phyloP scores from a whole-genome alignment of 768 basidiomycete genomes.

The Podaxis sp. region DNA sequence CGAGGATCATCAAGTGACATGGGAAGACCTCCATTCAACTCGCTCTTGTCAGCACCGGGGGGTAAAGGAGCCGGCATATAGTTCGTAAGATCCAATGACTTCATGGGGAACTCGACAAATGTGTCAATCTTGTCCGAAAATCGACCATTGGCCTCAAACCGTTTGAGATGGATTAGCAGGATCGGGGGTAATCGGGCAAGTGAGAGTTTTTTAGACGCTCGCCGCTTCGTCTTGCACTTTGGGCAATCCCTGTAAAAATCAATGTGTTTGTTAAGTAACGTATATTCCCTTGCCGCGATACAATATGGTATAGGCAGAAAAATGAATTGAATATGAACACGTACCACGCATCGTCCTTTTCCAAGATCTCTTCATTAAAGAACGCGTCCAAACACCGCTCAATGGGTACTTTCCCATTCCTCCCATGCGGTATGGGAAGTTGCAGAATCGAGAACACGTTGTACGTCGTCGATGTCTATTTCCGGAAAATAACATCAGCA shows the following conservation, averaged over 20 bases:
- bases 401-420: constrained; percentile 63
- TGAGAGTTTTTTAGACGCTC: constrained; percentile 83
- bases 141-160: constrained; percentile 86
- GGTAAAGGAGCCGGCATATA: constrained; percentile 84
- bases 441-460: constrained; percentile 96
- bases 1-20: constrained; percentile 68
- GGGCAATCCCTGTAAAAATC: constrained; percentile 78
- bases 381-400: constrained; percentile 86
- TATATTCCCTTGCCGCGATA: background rate
- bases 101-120: constrained; percentile 84
- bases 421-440: constrained; percentile 76
- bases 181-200: constrained; percentile 93
- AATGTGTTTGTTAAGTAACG: background rate
- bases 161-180: constrained; percentile 87
- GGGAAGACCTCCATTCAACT: constrained; percentile 40
- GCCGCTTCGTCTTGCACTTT: constrained; percentile 84
- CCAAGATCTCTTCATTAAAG: constrained; percentile 86
- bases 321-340: constrained; percentile 19
- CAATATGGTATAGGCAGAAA: background rate
- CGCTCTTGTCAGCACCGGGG: constrained; percentile 55
- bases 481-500: constrained; percentile 5
- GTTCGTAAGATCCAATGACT: constrained; percentile 58
- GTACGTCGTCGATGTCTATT: constrained; percentile 93
- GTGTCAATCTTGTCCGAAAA: constrained; percentile 98
- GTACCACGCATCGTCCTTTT: constrained; percentile 93